Conservation (phyloP, 2,329 filamentous ascomycete species). For the Diplocarpon mali region DNA sequence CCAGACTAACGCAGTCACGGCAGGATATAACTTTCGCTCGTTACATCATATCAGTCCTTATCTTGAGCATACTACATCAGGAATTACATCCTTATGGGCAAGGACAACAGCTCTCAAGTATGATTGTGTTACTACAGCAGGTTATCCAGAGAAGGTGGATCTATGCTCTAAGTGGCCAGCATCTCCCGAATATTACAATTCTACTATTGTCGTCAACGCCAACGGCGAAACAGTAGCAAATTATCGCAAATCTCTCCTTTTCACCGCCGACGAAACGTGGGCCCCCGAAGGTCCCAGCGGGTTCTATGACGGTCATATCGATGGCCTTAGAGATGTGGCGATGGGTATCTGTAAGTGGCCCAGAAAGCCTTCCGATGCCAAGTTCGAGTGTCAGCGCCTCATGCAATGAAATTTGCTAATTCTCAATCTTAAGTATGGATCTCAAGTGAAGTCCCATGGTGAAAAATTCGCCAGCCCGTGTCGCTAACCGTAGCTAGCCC, state of each 20-base stretch:
- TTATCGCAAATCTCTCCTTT: conserved; percentile 49
- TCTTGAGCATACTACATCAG: conserved; percentile 54
- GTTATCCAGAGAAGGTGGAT: conserved; percentile 63
- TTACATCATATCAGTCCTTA: conserved; percentile 55
- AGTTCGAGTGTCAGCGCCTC: conserved; percentile 1
- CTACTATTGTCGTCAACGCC: conserved; percentile 40
- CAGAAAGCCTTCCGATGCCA: conserved; percentile 4
- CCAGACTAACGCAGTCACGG: too few relatives aligned
- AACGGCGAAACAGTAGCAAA: conserved; percentile 50
- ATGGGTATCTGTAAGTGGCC: conserved; percentile 47
- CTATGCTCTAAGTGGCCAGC: conserved; percentile 36
- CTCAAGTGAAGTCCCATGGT: conserved; percentile 43
- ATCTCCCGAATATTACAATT: conserved; percentile 44
- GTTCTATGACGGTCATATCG: conserved; percentile 37
- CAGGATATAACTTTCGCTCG: conserved; percentile 64
- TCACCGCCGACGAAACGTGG: conserved; percentile 51
- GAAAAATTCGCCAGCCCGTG: background rate
- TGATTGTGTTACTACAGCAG: conserved; percentile 56
- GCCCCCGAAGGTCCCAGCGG: conserved; percentile 43
- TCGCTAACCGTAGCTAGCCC: conserved; percentile 28
- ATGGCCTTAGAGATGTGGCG: conserved; percentile 39
- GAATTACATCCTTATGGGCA: conserved; percentile 63
- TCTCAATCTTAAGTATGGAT: conserved; percentile 39
- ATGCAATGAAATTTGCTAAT: conserved; percentile 38
- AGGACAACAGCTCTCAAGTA: conserved; percentile 52